A percentile compares a stretch with the other conserved stretches of the same genome.
These are phyloP conservation scores for Tricholoma sp. DNA, from an alignment of 768 basidiomycete species.

Conservation along the genomic window DNA sequence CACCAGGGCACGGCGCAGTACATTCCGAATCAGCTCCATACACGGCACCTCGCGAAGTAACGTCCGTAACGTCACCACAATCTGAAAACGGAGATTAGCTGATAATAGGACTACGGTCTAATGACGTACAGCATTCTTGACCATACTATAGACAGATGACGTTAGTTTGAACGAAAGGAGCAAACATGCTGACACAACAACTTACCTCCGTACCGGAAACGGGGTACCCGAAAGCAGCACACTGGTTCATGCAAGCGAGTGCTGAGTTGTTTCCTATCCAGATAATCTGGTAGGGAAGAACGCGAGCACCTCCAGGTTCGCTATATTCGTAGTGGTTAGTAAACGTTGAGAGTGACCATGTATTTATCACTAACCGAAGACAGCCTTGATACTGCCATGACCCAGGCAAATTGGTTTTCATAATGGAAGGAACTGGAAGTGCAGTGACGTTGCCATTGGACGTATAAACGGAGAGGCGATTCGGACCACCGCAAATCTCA, in stretches of 20 bases:
- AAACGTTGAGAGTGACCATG: neutral
- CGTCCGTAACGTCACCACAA: conserved; percentile 64
- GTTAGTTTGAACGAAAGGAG: neutral
- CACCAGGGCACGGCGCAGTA: conserved; percentile 58
- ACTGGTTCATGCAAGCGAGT: conserved; percentile 59
- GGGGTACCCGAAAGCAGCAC: conserved; percentile 65
- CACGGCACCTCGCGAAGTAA: conserved; percentile 33
- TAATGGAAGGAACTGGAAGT: conserved; percentile 53
- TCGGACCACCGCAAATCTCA: conserved; percentile 69
- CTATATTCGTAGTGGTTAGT: conserved; percentile 24
- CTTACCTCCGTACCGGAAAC: conserved; percentile 59
- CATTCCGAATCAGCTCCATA: conserved; percentile 41
- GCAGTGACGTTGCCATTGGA: conserved; percentile 44
- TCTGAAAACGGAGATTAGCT: conserved; percentile 30
- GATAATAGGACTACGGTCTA: neutral
- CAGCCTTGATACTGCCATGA: conserved; percentile 66
- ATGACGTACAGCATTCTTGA: conserved; percentile 64
- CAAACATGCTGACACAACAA: neutral
- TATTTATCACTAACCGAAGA: conserved; percentile 40
- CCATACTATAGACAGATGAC: conserved; percentile 37
- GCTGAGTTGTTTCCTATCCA: conserved; percentile 60
- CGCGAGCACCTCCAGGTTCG: conserved; percentile 38
- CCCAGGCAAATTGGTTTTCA: conserved; percentile 55
- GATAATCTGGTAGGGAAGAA: conserved; percentile 59
- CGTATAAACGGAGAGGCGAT: conserved; percentile 66